Evolutionary conservation across 2,329 filamentous ascomycete species (phyloP).

Genomic region (Pseudogymnoascus sp.): DNA sequence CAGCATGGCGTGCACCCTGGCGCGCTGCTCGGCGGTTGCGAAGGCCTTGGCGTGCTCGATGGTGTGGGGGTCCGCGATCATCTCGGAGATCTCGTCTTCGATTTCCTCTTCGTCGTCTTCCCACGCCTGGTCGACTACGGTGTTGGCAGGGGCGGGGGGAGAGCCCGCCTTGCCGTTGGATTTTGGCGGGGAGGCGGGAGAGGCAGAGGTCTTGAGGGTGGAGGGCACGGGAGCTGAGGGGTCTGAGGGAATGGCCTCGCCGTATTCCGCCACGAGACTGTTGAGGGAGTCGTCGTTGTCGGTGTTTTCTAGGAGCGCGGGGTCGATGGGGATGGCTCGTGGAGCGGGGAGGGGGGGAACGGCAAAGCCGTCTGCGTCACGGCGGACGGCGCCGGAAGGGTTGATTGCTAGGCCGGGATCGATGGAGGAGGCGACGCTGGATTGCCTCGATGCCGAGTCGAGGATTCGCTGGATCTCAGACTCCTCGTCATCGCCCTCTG

Average conservation of each 20-base stretch:
- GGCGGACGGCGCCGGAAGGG: slow-evolving; percentile 31
- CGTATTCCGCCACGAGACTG: slow-evolving; percentile 13
- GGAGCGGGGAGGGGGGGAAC: slow-evolving; percentile 44
- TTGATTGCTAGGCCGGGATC: slow-evolving; percentile 13
- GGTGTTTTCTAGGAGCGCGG: slow-evolving; percentile 25
- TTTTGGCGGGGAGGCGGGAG: slow-evolving; percentile 3
- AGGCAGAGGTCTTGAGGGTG: slow-evolving; percentile 8
- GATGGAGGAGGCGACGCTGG: slow-evolving; percentile 11
- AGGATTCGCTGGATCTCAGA: slow-evolving; percentile 20
- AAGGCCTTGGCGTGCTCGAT: slow-evolving; percentile 49
- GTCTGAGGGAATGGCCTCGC: neutral
- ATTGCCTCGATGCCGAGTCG: slow-evolving; percentile 16
- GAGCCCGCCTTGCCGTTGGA: slow-evolving; percentile 17
- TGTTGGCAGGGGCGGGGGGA: slow-evolving; percentile 15
- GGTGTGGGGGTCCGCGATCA: slow-evolving; percentile 55
- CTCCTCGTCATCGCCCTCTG: slow-evolving; percentile 11
- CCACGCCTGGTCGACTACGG: slow-evolving; percentile 44
- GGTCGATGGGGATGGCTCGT: slow-evolving; percentile 29
- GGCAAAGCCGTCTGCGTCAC: slow-evolving; percentile 61
- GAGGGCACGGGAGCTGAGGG: no score
- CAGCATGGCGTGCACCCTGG: slow-evolving; percentile 44
- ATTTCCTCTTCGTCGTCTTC: slow-evolving; percentile 49
- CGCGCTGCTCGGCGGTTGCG: slow-evolving; percentile 48
- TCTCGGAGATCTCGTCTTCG: slow-evolving; percentile 61
- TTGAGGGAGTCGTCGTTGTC: slow-evolving; percentile 16